Percentiles rank a stretch among this genome's conserved stretches.
phyloP scores from a whole-genome alignment of 2,329 filamentous ascomycete genomes.

The Trichophyton benhamiae region DNA sequence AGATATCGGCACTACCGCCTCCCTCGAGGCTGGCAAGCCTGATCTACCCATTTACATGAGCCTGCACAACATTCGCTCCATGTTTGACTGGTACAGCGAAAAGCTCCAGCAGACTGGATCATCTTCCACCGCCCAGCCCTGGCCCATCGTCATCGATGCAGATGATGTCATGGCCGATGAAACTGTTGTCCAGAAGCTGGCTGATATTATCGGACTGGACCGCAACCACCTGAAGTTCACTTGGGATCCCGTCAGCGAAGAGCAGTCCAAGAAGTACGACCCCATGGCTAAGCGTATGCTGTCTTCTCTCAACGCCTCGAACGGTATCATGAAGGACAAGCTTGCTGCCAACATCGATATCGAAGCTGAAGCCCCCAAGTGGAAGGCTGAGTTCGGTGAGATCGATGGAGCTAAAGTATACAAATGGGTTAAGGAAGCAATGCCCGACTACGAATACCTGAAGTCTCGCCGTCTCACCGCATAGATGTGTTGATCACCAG shows the following conservation, averaged over 20 bases:
- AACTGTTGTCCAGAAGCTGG: conserved; percentile 19
- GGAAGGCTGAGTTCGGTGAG: conserved; percentile 27
- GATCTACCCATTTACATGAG: conserved; percentile 19
- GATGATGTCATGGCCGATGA: conserved; percentile 27
- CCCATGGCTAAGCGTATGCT: conserved; percentile 14
- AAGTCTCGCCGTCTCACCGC: conserved; percentile 12
- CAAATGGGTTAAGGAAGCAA: conserved; percentile 21
- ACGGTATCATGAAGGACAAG: conserved; percentile 23
- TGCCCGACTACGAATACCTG: conserved; percentile 32
- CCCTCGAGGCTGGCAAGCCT: conserved; percentile 11
- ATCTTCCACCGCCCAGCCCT: neutral
- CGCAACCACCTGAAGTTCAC: conserved; percentile 19
- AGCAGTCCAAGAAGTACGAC: neutral
- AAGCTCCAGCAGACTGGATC: conserved; percentile 10
- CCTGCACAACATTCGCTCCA: conserved; percentile 21
- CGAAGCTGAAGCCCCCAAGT: conserved; percentile 22
- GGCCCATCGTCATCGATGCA: conserved; percentile 27
- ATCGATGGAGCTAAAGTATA: conserved; percentile 17
- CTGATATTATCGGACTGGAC: conserved; percentile 23
- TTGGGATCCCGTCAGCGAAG: conserved; percentile 18
- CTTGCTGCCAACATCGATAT: conserved; percentile 23
- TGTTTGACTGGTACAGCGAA: conserved; percentile 26
- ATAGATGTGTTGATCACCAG: neutral
- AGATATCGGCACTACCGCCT: conserved; percentile 9
- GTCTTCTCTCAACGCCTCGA: conserved; percentile 22